These are phyloP conservation scores for Ustilago cynodontis DNA, from an alignment of 1,284 basidiomycete genomes.

Conservation along the genomic window DNA sequence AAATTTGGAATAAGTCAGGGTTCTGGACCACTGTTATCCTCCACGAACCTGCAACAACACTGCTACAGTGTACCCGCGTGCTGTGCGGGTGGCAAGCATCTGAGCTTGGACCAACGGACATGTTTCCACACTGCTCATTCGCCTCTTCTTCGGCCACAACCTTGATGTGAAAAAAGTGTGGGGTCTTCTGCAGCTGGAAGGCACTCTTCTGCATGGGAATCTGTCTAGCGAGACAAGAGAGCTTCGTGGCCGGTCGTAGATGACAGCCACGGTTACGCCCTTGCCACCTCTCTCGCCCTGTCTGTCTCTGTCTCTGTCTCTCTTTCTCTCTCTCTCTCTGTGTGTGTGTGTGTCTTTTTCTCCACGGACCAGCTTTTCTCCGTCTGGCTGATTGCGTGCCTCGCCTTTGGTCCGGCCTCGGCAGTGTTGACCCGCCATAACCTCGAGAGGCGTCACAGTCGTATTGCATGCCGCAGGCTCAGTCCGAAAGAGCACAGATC, in stretches of 20 bases:
- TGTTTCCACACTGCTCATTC: neutral
- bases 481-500: neutral
- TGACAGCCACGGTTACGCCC: neutral
- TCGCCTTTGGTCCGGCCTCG: conserved; percentile 7
- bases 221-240: conserved; percentile 1
- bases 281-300: neutral
- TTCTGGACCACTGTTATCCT: conserved; percentile 10
- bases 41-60: neutral
- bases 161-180: conserved; percentile 14
- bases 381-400: conserved; percentile 5
- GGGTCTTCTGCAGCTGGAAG: conserved; percentile 14
- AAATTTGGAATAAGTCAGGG: conserved; percentile 6
- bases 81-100: too few species aligned
- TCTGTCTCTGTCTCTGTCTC: too few species aligned
- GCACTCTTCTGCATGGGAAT: conserved; percentile 3
- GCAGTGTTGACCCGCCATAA: neutral
- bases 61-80: neutral
- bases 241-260: neutral
- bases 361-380: neutral
- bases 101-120: conserved; percentile 4
- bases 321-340: too few species aligned
- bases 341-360: too few species aligned
- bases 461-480: neutral
- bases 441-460: neutral
- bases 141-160: conserved; percentile 3